These are phyloP conservation scores for Zygoascus bituminiphila DNA, from an alignment of 805 yeast species.

Conservation along the genomic window DNA sequence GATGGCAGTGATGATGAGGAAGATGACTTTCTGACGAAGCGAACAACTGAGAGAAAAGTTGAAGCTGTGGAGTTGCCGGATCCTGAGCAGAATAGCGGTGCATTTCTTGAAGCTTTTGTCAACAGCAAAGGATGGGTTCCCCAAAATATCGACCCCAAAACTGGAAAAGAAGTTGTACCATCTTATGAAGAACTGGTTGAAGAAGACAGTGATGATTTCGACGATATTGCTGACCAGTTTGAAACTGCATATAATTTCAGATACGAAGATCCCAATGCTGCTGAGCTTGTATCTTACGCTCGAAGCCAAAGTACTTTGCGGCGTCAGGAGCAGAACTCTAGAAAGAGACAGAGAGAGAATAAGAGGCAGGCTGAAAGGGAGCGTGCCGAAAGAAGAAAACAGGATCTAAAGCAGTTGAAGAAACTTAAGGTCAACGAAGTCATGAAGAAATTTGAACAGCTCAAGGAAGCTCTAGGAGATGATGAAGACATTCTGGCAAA, in stretches of 20 bases:
- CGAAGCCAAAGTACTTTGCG: conserved; percentile 87
- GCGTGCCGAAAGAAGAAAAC: conserved; percentile 48
- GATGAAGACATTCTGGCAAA: conserved; percentile 43
- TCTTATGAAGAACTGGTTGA: conserved; percentile 32
- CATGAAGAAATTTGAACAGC: conserved; percentile 57
- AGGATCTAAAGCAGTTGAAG: conserved; percentile 60
- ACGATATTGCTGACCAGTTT: conserved; percentile 82
- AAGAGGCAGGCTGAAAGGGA: conserved; percentile 46
- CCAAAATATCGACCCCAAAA: conserved; percentile 48
- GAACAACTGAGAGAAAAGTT: conserved; percentile 40
- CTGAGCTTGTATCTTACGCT: conserved; percentile 89
- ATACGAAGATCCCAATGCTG: conserved; percentile 84
- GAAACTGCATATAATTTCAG: conserved; percentile 93
- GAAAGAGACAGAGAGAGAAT: conserved; percentile 77
- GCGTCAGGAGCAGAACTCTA: conserved; percentile 60
- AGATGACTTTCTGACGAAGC: conserved; percentile 48
- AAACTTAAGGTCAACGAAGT: conserved; percentile 69
- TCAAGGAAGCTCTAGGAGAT: conserved; percentile 61
- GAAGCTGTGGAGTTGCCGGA: conserved; percentile 47
- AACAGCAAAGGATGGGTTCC: conserved; percentile 87
- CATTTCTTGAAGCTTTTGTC: conserved; percentile 66
- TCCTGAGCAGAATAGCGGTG: conserved; percentile 53
- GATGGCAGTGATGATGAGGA: conserved; percentile 39
- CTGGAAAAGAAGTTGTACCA: conserved; percentile 34
- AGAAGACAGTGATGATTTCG: conserved; percentile 74